Conservation (phyloP, 163 green algal genomes). For the Volvox carteri region DNA sequence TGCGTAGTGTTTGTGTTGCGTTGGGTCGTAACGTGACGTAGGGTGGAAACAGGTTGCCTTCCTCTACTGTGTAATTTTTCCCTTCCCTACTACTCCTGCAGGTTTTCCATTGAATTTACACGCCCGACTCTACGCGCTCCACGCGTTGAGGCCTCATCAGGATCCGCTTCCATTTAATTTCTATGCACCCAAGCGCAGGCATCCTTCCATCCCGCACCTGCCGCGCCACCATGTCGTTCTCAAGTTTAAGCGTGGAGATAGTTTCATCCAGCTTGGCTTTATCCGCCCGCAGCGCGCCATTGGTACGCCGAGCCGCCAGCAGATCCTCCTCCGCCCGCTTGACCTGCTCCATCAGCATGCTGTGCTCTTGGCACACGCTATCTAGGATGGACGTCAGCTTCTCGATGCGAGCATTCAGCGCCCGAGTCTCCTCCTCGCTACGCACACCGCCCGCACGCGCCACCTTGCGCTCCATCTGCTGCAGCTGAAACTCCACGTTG, state of each 20-base stretch:
- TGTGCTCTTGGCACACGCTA: constrained; percentile 75
- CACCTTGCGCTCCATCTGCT: constrained; percentile 86
- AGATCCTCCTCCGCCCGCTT: constrained; percentile 71
- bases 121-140: too few species aligned
- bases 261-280: constrained; percentile 59
- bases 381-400: constrained; percentile 78
- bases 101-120: too few species aligned
- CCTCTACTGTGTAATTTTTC: too few species aligned
- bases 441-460: constrained; percentile 81
- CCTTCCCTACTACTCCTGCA: too few species aligned
- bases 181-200: too few species aligned
- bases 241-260: constrained; percentile 64
- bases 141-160: too few species aligned
- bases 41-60: too few species aligned
- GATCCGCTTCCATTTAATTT: too few species aligned
- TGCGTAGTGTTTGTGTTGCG: too few species aligned
- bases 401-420: constrained; percentile 81
- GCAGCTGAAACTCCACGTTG: constrained; percentile 87
- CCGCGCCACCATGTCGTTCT: constrained; percentile 67
- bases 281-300: constrained; percentile 52
- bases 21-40: too few species aligned
- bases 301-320: constrained; percentile 55
- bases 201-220: constrained; percentile 50
- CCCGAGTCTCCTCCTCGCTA: constrained; percentile 86
- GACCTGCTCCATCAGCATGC: constrained; percentile 81